Evolutionary conservation across 495 filamentous ascomycete genomes (phyloP), one percentile per base, ranked within the genome.

Genomic region (Hypomontagnella monticulosa): DNA sequence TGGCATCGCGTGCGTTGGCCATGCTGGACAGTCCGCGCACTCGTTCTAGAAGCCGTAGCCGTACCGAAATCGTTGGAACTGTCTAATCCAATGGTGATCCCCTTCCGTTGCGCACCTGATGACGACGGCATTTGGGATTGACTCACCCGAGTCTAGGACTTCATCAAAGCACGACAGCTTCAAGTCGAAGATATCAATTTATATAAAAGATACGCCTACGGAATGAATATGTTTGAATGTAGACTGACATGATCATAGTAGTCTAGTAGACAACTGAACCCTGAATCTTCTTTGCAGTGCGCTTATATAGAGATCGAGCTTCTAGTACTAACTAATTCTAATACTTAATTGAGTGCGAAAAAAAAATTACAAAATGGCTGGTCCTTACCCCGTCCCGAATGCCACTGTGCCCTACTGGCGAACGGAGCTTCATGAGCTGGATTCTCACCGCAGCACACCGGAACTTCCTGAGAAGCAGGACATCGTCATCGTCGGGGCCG

Each of bases 371-470:
- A 57, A 52, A 44, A 69, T 69, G 66, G 32, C 38, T 37, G 27
- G 57, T 14, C 67, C 63, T 9, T 70, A 57, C 43, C 73, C 77
- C 15, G 73, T 75, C 14, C 41, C 69, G 7, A 69, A 75, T 44
- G 54, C 75, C 1, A 78, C 75, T 1, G 15, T 68, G 12, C 70
- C 76, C 19, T 79, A 73, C 66, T 80, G 78, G 78, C 65, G 73
- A 41, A 75, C 61, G 3, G 70, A 80, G 41, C 63, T 68, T 4
- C 76, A 80, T 59, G 40, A 44, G 44, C 71, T 79, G n/a, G 71
- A 80, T 51, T 65, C 71, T 14, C 62, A 78, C 57, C 71, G 74
- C 7, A 75, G 72, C 34, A 77, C 78, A 4, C 48, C 61, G 46
- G 53, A 66, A 14, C 64, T 80, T 5, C 78, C 76, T 8, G 18